These are phyloP conservation scores for Bauhinia variegata DNA, from an alignment of 306 rosid species.

Conservation along the genomic window DNA sequence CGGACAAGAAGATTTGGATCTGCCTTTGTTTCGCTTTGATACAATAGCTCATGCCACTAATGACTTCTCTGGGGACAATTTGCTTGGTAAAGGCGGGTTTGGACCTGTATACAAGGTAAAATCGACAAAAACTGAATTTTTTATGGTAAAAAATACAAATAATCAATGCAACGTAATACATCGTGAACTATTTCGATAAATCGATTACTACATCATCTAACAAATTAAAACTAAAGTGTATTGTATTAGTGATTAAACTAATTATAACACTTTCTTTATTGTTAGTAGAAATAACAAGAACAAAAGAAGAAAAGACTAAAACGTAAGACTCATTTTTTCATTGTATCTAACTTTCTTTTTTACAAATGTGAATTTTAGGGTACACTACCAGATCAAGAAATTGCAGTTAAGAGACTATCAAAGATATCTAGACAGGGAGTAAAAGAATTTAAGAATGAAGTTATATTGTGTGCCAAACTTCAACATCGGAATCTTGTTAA, in stretches of 20 bases:
- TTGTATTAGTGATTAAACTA: no score
- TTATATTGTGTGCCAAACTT: conserved; percentile 44
- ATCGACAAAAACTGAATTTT: no score
- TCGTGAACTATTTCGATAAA: no score
- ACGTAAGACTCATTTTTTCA: no score
- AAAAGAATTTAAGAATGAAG: conserved; percentile 52
- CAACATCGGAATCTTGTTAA: conserved; percentile 54
- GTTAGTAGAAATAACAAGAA: no score
- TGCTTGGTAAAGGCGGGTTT: conserved; percentile 54
- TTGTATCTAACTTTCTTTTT: neutral
- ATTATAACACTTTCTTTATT: no score
- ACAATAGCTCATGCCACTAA: conserved; percentile 44
- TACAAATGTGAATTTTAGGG: conserved; percentile 34
- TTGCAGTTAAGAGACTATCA: conserved; percentile 53
- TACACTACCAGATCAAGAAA: conserved; percentile 38
- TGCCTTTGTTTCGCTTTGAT: conserved; percentile 42
- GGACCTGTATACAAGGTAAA: conserved; percentile 49
- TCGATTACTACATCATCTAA: no score
- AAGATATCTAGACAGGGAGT: conserved; percentile 35
- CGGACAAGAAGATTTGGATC: conserved; percentile 46
- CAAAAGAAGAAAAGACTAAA: no score
- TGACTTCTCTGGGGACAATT: conserved; percentile 44
- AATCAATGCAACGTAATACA: no score
- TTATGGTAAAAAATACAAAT: no score
- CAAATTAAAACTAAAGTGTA: no score